Evolutionary conservation across 495 filamentous ascomycete species (phyloP), one percentile per base, ranked within the genome.

Genomic region (Baudoinia panamericana): DNA sequence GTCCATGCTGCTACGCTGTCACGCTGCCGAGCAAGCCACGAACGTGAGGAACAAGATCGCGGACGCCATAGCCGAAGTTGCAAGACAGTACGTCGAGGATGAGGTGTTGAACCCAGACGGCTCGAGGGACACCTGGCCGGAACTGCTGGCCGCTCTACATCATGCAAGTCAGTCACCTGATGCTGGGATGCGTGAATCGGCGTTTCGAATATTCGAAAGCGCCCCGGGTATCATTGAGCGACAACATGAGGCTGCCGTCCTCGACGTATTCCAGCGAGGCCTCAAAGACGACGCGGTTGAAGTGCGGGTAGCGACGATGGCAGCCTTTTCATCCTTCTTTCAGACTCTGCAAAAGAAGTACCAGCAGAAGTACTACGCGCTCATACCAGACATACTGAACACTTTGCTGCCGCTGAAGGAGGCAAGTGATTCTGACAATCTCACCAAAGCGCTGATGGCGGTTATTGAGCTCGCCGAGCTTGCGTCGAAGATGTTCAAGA

Each of bases 291-390:
- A 77, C 18, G 78, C 84, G 23, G 75, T 84, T 27, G 62, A 72
- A 15, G 84, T 92, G 76, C 80, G 86, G 31, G 76, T 96, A 44
- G 76, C 88, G 24, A 85, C 92, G 38, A 88, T 96, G 80, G 85
- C 95, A 51, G 92, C 92, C 8, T 96, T 95, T 56, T 78, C 90
- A 11, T 78, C 88, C 0, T 93, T 96, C 63, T 99, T 96, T 76
- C 73, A 80, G 45, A 87, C 80, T 30, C 71, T 96, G 45, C 64
- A 66, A 51, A 94, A 90, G 66, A 92, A 86, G 56, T 71, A 72
- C 27, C 86, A 93, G 57, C 60, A 72, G 23, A 88, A 90, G 56
- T 96, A 90, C 63, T 88, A 83, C 58, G 59, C 66, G 2, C 73
- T 99, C 6, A 74, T 94, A 30, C 82, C 84, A 25, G 79, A 92